Evolutionary conservation across 2,329 filamentous ascomycete genomes (phyloP).

Genomic region (Trichoderma koningii): DNA sequence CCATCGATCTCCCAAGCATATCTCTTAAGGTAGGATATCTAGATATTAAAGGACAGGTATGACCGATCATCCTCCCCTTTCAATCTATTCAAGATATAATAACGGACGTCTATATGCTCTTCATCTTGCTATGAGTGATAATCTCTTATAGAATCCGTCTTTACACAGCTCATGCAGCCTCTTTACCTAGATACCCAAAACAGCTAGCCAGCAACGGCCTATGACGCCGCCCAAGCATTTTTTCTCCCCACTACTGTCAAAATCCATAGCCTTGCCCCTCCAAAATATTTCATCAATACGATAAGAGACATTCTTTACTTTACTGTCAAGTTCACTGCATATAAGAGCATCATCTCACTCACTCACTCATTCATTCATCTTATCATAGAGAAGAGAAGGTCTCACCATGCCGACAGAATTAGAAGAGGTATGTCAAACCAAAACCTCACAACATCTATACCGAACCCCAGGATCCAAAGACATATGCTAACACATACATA

Average conservation of each 20-base stretch:
- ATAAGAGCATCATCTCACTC: background rate
- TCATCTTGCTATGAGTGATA: background rate
- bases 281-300: slow-evolving; percentile 22
- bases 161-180: background rate
- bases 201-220: slow-evolving; percentile 1
- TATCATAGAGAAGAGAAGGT: no score
- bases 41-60: no score
- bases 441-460: background rate
- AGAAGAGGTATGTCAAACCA: slow-evolving; percentile 61
- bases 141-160: background rate
- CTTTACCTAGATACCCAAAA: slow-evolving; percentile 9
- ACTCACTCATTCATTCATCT: background rate
- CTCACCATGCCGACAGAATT: slow-evolving; percentile 70
- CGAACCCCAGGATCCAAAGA: background rate
- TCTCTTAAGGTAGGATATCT: no score
- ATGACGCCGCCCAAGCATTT: slow-evolving; percentile 23
- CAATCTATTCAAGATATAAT: no score
- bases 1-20: no score
- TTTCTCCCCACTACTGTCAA: slow-evolving; percentile 30
- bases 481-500: slow-evolving; percentile 41
- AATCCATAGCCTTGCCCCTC: slow-evolving; percentile 31
- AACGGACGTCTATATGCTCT: background rate
- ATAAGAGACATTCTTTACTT: slow-evolving; percentile 14
- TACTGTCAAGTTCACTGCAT: background rate
- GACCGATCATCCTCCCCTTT: no score